Conservation (phyloP, 2,329 filamentous ascomycete species). For the Fusarium citri region DNA sequence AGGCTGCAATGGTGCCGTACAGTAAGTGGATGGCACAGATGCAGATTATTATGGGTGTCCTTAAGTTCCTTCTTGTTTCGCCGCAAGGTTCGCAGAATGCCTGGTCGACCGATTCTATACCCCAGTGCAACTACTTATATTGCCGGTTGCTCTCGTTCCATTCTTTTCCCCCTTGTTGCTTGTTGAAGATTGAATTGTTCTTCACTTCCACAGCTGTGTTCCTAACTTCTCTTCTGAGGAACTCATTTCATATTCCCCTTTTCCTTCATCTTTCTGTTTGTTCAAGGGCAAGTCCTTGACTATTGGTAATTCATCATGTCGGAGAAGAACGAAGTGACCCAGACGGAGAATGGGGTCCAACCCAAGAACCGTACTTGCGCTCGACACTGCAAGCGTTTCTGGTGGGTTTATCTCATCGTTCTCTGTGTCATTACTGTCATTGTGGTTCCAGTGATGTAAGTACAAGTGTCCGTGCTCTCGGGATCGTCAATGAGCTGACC, state of each 20-base stretch:
- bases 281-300: neutral
- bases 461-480: conserved; percentile 32
- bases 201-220: conserved; percentile 20
- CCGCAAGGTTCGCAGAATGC: conserved; percentile 22
- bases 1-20: conserved; percentile 14
- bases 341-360: conserved; percentile 50
- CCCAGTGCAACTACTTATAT: conserved; percentile 39
- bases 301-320: conserved; percentile 48
- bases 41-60: conserved; percentile 13
- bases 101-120: conserved; percentile 22
- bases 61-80: conserved; percentile 25
- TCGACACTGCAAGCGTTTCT: conserved; percentile 66
- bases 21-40: neutral
- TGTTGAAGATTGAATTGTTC: conserved; percentile 31
- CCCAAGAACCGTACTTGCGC: conserved; percentile 55
- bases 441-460: conserved; percentile 70
- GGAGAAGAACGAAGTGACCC: conserved; percentile 52
- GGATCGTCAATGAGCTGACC: conserved; percentile 15
- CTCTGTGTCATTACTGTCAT: conserved; percentile 63
- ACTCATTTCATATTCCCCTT: neutral
- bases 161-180: neutral
- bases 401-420: conserved; percentile 70
- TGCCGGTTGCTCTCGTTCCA: conserved; percentile 25
- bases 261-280: neutral
- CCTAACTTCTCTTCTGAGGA: conserved; percentile 4